Evolutionary conservation across 108 stramenopile species (phyloP), one percentile per base, ranked within the genome.

Genomic region (Aurantiochytrium sp.): DNA sequence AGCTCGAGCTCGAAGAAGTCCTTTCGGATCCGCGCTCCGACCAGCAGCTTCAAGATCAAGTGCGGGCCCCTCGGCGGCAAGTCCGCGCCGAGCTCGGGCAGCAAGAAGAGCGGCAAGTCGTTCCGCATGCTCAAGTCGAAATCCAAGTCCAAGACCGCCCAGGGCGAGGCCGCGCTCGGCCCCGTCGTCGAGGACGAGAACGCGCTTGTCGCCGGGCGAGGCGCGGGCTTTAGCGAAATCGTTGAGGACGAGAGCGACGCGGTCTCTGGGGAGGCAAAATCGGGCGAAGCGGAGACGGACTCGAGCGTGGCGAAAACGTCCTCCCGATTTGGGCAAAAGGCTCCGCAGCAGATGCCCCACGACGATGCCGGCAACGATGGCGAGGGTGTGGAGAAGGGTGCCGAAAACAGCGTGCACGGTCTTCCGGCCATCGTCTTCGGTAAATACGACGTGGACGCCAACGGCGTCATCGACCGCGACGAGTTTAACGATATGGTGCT

Each of bases 371-470:
- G 1, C 15, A 17, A n/a, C n/a, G n/a, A n/a, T n/a, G n/a, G n/a
- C n/a, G n/a, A n/a, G n/a, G n/a, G 50, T 15, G 8, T 17, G 0
- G 50, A 52, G 17, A 52, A 52, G 3, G 50, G 17, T 15, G 50
- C 8, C 17, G 50, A 52, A 52, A 52, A 52, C 17, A 52, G 15
- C 22, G 59, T 65, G 27, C 32, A 12, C 24, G 32, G 45, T 19
- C 73, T 81, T 1, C 73, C 73, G 27, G 39, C 45, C 1, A 5
- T 81, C 10, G 73, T 81, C 24, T 81, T 81, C 39, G 19, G 32
- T 30, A 81, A 81, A 24, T 81, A 81, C 24, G 73, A 81, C 24
- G 73, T 81, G 39, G 73, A 81, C 24, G 73, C 42, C 12, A 48
- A 81, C 45, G 73, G 73, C 12, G 45, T 48, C 21, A 81, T 81